Evolutionary conservation across 2,329 filamentous ascomycete species (phyloP).

Genomic region (Hymenoscyphus albidus): DNA sequence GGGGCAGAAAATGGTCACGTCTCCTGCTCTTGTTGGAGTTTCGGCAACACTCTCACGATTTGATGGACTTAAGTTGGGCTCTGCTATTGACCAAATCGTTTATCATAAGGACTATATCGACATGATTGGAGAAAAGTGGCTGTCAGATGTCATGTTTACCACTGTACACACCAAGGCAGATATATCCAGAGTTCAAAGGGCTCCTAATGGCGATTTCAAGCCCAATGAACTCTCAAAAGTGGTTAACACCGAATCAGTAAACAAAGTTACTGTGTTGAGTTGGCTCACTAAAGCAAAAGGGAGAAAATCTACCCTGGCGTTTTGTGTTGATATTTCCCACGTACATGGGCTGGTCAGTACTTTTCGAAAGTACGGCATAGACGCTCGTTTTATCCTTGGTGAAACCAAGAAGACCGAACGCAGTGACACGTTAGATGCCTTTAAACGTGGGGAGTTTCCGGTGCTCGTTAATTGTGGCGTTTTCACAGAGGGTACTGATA

Average conservation of each 20-base stretch:
- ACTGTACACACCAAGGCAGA: constrained; percentile 83
- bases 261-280: constrained; percentile 78
- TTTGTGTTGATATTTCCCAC: constrained; percentile 88
- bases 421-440: constrained; percentile 67
- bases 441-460: constrained; percentile 72
- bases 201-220: constrained; percentile 73
- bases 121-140: constrained; percentile 86
- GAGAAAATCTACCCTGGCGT: constrained; percentile 83
- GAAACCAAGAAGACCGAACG: constrained; percentile 69
- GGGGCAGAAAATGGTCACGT: constrained; percentile 46
- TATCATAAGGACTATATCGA: constrained; percentile 84
- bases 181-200: constrained; percentile 64
- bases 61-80: constrained; percentile 77
- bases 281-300: constrained; percentile 75
- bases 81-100: constrained; percentile 90
- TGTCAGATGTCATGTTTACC: constrained; percentile 89
- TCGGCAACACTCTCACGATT: constrained; percentile 77
- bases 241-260: constrained; percentile 78
- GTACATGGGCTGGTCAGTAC: constrained; percentile 68
- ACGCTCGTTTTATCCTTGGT: constrained; percentile 84
- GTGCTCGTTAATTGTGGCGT: constrained; percentile 93
- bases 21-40: constrained; percentile 77
- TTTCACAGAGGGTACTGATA: constrained; percentile 96
- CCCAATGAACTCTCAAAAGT: constrained; percentile 70
- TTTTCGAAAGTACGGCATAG: constrained; percentile 74